Evolutionary conservation across 202 grass and related monocot species (phyloP), one percentile per base, ranked within the genome.

Genomic region (Hordeum pubiflorum): DNA sequence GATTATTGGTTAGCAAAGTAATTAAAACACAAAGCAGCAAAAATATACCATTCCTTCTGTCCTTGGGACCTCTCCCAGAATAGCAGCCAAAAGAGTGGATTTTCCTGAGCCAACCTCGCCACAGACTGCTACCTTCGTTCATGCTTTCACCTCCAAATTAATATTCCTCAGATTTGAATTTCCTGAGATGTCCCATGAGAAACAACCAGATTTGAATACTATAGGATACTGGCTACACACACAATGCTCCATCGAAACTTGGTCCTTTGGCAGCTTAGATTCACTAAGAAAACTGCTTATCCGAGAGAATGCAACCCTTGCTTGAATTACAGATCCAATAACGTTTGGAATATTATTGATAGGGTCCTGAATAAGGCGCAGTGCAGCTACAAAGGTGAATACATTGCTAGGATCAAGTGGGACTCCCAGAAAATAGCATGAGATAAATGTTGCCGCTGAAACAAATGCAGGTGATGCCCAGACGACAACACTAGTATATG

Each of bases 401-500:
- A 86, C 79, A 76, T 86, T 89, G 67, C 38, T 86, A 50, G 87
- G 36, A 70, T 83, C 5, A 69, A 89, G 87, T 62, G 83, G 79
- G 55, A 86, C 65, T 26, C 48, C 24, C 40, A 89, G 58, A 50
- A 89, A 69, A 52, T 86, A 89, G 69, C 87, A 89, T 63, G 87
- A 72, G 4, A 72, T 14, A 33, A 89, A 89, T 74, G 83, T 83
- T 62, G 87, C 60, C 23, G 80, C 83, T 48, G 88, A 90, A 20
- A 90, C 83, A 34, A 86, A 46, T 24, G 82, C 69, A 22, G 88
- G 88, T 13, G 88, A 86, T 13, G 83, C 74, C 84, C 88, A 90
- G 74, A 86, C 87, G 22, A 90, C 43, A 32, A 84, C 60, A 58
- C 33, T 84, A 39, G 78, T 81, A 69, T 87, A 90, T 36, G 84